Conservation (phyloP, 768 basidiomycete species). For the Mrakia gelida region DNA sequence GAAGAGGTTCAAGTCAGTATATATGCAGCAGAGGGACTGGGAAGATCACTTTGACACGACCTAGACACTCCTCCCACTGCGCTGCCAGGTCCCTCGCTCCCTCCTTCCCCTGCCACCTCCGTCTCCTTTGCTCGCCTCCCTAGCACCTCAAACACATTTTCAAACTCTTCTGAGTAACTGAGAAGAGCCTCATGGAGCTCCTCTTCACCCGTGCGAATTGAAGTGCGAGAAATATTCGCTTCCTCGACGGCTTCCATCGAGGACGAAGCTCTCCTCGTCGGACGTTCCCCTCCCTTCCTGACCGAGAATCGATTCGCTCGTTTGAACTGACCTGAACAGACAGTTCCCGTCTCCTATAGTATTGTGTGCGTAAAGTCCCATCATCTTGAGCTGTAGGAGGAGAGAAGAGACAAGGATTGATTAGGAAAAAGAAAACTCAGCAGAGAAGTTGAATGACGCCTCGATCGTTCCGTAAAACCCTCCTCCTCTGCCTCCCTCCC, state of each 20-base stretch:
- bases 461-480: not conserved
- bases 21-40: not conserved
- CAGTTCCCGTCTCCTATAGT: slow-evolving; percentile 84
- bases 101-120: not conserved
- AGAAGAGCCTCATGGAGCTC: not conserved
- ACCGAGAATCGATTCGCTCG: not conserved
- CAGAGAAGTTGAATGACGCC: not conserved
- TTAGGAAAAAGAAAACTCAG: not conserved
- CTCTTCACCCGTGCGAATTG: not conserved
- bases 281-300: not conserved
- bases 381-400: slow-evolving; percentile 58
- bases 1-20: not conserved
- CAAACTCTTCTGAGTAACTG: not conserved
- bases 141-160: not conserved
- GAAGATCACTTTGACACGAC: not conserved
- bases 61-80: not conserved
- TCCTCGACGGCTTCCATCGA: not conserved
- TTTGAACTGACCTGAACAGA: slow-evolving; percentile 56
- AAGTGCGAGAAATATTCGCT: not conserved
- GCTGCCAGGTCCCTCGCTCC: not conserved
- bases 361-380: slow-evolving; percentile 80
- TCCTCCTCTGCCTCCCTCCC: not conserved
- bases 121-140: not conserved
- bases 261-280: not conserved
- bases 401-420: not conserved